These are phyloP conservation scores for Penstemon eatonii DNA, from an alignment of 257 asterid genomes.

Conservation along the genomic window DNA sequence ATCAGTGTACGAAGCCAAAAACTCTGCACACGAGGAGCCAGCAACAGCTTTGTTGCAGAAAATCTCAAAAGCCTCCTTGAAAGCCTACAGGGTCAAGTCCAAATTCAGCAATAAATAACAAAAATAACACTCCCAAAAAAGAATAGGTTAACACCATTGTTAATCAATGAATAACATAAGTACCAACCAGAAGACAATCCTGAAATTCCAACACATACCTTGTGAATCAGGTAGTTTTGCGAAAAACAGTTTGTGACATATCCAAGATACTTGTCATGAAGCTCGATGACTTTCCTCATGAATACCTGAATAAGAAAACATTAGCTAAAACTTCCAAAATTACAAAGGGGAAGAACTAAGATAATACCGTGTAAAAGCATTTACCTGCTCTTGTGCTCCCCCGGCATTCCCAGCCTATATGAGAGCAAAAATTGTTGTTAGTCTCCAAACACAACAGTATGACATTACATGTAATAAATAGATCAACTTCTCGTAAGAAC, in stretches of 20 bases:
- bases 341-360: neutral
- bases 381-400: too few species aligned
- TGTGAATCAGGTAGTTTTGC: slow-evolving; percentile 43
- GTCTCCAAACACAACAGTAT: slow-evolving; percentile 13
- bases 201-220: slow-evolving; percentile 29
- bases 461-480: neutral
- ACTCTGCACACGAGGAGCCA: slow-evolving; percentile 51
- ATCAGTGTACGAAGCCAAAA: slow-evolving; percentile 52
- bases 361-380: neutral
- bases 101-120: slow-evolving; percentile 1
- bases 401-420: slow-evolving; percentile 43
- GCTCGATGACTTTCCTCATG: slow-evolving; percentile 44
- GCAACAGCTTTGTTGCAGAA: slow-evolving; percentile 52
- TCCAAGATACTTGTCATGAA: slow-evolving; percentile 46
- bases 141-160: neutral
- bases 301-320: slow-evolving; percentile 36
- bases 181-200: too few species aligned
- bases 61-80: slow-evolving; percentile 56
- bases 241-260: slow-evolving; percentile 45
- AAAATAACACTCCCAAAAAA: neutral
- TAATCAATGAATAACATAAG: too few species aligned
- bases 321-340: slow-evolving; percentile 3
- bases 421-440: slow-evolving; percentile 17
- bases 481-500: neutral
- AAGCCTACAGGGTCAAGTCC: slow-evolving; percentile 34